These are phyloP conservation scores for Penicillium sclerotigenum DNA, from an alignment of 2,329 filamentous ascomycete species.

Conservation along the genomic window DNA sequence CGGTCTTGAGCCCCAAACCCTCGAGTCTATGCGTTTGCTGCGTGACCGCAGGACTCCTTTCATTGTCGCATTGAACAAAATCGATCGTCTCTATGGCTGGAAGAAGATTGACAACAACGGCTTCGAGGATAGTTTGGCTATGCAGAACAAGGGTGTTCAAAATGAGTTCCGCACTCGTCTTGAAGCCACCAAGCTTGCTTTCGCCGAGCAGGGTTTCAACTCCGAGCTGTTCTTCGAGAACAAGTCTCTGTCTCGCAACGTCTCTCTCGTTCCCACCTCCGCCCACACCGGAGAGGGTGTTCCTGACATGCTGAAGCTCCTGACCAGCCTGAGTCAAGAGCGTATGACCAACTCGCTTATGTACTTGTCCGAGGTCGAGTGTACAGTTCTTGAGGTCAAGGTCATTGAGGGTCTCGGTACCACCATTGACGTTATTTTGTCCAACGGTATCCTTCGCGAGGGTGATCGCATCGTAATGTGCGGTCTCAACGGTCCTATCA, in stretches of 20 bases:
- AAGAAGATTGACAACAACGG: constrained; percentile 99
- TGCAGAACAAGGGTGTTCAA: constrained; percentile 90
- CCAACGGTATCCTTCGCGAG: constrained; percentile 90
- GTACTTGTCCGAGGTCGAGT: constrained; percentile 97
- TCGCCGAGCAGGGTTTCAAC: constrained; percentile 97
- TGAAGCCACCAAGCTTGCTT: constrained; percentile 86
- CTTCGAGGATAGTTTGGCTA: constrained; percentile 83
- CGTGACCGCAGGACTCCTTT: constrained; percentile 94
- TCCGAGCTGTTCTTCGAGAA: constrained; percentile 96
- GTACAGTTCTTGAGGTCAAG: constrained; percentile 97
- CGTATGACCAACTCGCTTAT: constrained; percentile 96
- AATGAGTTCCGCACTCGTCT: constrained; percentile 91
- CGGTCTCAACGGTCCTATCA: constrained; percentile 93
- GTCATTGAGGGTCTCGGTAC: constrained; percentile 98
- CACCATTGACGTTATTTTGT: constrained; percentile 95
- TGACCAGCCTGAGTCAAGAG: constrained; percentile 88
- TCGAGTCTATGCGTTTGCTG: constrained; percentile 94
- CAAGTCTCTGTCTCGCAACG: constrained; percentile 90
- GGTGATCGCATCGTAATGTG: constrained; percentile 93
- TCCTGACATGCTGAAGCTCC: constrained; percentile 95
- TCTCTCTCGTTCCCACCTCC: constrained; percentile 95
- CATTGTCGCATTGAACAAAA: constrained; percentile 98
- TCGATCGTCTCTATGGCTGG: constrained; percentile 98
- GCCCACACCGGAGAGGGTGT: constrained; percentile 99
- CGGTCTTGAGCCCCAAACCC: constrained; percentile 92